Evolutionary conservation across 441 rosid species (phyloP).

Genomic region (Jatropha podagrica): DNA sequence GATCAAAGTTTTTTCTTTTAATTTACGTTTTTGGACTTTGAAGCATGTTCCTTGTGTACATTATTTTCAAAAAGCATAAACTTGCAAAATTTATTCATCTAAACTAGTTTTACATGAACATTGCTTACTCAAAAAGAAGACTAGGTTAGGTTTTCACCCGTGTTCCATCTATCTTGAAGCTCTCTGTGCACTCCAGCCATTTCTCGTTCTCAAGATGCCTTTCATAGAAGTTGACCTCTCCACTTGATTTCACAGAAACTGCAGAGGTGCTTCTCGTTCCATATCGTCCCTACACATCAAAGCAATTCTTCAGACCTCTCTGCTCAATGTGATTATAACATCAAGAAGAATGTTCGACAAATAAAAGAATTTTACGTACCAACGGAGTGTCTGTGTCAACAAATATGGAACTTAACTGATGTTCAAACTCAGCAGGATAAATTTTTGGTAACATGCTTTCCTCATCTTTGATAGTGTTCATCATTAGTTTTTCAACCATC

Average conservation of each 20-base stretch:
- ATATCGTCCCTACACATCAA: slow-evolving; percentile 46
- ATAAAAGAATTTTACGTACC: slow-evolving; percentile 25
- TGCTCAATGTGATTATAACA: background rate
- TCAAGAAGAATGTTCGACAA: background rate
- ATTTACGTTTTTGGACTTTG: background rate
- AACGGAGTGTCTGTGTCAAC: slow-evolving; percentile 38
- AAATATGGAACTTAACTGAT: slow-evolving; percentile 57
- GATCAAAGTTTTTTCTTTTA: background rate
- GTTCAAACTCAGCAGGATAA: slow-evolving; percentile 41
- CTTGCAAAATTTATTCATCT: background rate
- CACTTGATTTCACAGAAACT: slow-evolving; percentile 40
- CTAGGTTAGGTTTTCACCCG: background rate
- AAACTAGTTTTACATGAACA: background rate
- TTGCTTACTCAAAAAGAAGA: background rate
- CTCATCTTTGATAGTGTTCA: slow-evolving; percentile 46
- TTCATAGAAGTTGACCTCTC: slow-evolving; percentile 54
- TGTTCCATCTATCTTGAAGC: slow-evolving; percentile 24
- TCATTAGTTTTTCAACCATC: slow-evolving; percentile 62
- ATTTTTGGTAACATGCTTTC: slow-evolving; percentile 45
- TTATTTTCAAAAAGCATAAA: background rate
- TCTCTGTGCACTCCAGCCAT: slow-evolving; percentile 51
- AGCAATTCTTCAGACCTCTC: background rate
- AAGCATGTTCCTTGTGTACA: background rate
- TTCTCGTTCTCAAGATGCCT: slow-evolving; percentile 44
- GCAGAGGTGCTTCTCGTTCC: slow-evolving; percentile 76